Conservation (phyloP, 768 basidiomycete species). For the Psilocybe subaeruginosa region DNA sequence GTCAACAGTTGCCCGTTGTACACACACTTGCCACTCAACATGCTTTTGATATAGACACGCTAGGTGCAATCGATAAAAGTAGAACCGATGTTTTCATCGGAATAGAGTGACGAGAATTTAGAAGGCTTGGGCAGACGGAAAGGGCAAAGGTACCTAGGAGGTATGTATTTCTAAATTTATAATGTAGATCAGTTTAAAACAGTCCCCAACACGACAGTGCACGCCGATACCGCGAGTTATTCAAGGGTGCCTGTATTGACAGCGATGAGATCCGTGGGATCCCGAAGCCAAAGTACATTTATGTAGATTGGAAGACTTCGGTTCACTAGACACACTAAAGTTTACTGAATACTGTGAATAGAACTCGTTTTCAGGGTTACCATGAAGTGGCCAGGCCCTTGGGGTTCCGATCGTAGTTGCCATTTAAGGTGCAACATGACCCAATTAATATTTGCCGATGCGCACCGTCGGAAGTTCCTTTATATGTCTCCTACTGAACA, state of each 20-base stretch:
- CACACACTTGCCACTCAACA: background rate
- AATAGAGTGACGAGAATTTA: background rate
- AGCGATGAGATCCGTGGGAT: conserved; percentile 1
- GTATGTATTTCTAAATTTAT: conserved; percentile 10
- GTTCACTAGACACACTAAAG: background rate
- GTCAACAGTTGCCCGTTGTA: background rate
- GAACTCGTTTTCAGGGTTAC: conserved; percentile 9
- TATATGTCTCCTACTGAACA: conserved; percentile 39
- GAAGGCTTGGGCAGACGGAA: background rate
- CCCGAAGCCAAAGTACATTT: background rate
- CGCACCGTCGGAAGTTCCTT: conserved; percentile 35
- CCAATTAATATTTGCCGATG: conserved; percentile 36
- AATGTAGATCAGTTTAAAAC: conserved; percentile 11
- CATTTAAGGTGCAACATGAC: conserved; percentile 24
- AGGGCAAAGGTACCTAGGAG: conserved; percentile 2
- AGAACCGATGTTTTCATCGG: background rate
- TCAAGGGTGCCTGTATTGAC: conserved; percentile 11
- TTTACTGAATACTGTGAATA: background rate
- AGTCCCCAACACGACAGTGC: conserved; percentile 9
- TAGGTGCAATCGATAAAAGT: background rate
- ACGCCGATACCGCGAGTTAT: conserved; percentile 6
- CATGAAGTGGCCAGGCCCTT: conserved; percentile 8
- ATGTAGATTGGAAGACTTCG: background rate
- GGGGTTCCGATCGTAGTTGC: conserved; percentile 27
- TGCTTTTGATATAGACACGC: background rate